These are phyloP conservation scores for Cytospora piceicola DNA, from an alignment of 2,329 filamentous ascomycete genomes.

Conservation along the genomic window DNA sequence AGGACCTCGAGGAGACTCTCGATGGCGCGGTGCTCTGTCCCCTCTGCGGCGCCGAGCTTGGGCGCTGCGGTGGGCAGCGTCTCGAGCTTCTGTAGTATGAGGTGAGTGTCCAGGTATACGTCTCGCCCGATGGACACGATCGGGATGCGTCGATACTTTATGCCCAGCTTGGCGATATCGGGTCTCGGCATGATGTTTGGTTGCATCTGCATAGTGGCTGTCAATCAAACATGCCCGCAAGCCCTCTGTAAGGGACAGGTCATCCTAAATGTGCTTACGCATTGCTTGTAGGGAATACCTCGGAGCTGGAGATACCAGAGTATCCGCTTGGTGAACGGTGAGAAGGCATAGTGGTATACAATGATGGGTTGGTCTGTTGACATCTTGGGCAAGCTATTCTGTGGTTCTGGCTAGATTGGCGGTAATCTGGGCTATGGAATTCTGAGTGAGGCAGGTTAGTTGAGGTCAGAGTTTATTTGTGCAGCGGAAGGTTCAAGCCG, in stretches of 20 bases:
- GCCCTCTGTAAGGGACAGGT: conserved; percentile 1
- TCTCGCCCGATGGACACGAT: conserved; percentile 68
- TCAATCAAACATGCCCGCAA: conserved; percentile 13
- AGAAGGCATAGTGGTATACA: conserved; percentile 68
- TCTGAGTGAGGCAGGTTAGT: neutral
- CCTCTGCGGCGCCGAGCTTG: conserved; percentile 42
- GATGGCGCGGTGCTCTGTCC: conserved; percentile 49
- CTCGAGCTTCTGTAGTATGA: conserved; percentile 70
- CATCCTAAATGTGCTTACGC: conserved; percentile 52
- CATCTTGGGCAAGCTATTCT: conserved; percentile 9
- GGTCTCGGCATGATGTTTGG: conserved; percentile 68
- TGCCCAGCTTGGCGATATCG: conserved; percentile 62
- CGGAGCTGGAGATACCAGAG: conserved; percentile 71
- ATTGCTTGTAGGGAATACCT: conserved; percentile 68
- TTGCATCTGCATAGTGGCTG: conserved; percentile 57
- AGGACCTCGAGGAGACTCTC: conserved; percentile 60
- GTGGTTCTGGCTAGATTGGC: too few relatives aligned
- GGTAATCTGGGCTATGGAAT: neutral
- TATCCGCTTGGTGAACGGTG: conserved; percentile 66
- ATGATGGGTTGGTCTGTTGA: conserved; percentile 48
- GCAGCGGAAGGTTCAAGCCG: neutral
- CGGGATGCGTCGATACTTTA: conserved; percentile 72
- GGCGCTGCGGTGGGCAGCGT: conserved; percentile 52
- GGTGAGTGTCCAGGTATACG: conserved; percentile 70
- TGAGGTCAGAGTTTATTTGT: neutral